phyloP scores from a whole-genome alignment of 305 asterid genomes.

The Fraxinus dipetala region DNA sequence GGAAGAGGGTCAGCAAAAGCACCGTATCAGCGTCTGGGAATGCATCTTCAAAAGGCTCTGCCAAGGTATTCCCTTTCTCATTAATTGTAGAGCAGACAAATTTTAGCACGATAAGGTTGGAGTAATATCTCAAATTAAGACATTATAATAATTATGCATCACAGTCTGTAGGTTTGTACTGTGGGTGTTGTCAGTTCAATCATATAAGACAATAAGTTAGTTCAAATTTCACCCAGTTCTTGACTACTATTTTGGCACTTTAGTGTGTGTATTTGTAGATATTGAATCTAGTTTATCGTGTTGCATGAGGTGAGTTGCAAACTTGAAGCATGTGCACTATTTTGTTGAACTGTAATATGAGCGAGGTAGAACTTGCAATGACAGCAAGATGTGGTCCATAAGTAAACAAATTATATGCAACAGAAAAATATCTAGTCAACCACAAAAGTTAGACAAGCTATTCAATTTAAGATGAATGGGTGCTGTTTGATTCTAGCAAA shows the following conservation, averaged over 20 bases:
- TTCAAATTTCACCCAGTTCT: background rate
- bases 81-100: background rate
- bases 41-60: slow-evolving; percentile 53
- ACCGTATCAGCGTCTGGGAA: slow-evolving; percentile 42
- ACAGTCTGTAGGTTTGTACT: background rate
- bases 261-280: background rate
- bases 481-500: background rate
- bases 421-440: background rate
- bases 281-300: background rate
- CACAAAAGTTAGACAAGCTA: background rate
- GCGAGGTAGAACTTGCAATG: background rate
- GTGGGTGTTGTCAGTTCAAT: background rate
- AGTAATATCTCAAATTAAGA: background rate
- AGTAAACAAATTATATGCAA: background rate
- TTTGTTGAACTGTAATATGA: background rate
- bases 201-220: background rate
- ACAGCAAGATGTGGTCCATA: background rate
- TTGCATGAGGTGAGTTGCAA: background rate
- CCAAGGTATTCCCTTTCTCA: slow-evolving; percentile 48
- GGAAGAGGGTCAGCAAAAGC: slow-evolving; percentile 57
- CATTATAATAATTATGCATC: background rate
- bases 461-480: background rate
- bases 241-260: background rate
- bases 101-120: background rate
- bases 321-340: background rate